Base-by-base conservation (phyloP, 306 rosid genomes). In the Vicia faba region DNA sequence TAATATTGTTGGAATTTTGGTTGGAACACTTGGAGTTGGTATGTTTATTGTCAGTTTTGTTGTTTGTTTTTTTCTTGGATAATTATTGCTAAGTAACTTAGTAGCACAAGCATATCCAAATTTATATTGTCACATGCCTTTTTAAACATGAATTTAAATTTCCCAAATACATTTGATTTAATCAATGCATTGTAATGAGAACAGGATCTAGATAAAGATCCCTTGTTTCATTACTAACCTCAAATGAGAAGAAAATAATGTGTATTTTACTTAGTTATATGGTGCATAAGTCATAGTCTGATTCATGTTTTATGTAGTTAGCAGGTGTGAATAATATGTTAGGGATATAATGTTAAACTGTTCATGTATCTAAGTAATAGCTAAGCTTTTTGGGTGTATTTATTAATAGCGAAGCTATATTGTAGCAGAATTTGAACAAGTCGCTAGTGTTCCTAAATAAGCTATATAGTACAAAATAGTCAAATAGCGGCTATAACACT, bases 11-110 rank as follows among this genome's bases (percentile, higher is more conserved):
- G 98, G 93, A 46, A 81, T 92, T 78, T 75, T 92, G 79, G 98
- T 89, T n/a, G 96, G 96, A 67, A 92, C 98, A 48, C 98, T 92
- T 77, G 95, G 95, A 72, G 93, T 87, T 41, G 95, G 98, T 92
- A 72, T 66, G 87, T 71, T 43, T 56, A 43, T 38, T 11, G 25
- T 57, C 33, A 69, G 33, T 8, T 33, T 50, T 43, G 23, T 20
- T 20, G 23, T 20, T 14, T 56, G 5, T 29, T 58, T 35, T 9
- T 76, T 63, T 39, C 62, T 58, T 57, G 66, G 54, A n/a, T 16
- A 33, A 14, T 73, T 69, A 59, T 64, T 64, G 39, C 26, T 43
- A 15, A 60, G 70, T 23, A 64, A 64, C 8, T 31, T 31, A 31
- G 36, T 31, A 31, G 69, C 16, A 44, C 29, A 14, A 48, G 36